Evolutionary conservation across 805 yeast species (phyloP).

Genomic region (Saccharomycopsis capsularis): DNA sequence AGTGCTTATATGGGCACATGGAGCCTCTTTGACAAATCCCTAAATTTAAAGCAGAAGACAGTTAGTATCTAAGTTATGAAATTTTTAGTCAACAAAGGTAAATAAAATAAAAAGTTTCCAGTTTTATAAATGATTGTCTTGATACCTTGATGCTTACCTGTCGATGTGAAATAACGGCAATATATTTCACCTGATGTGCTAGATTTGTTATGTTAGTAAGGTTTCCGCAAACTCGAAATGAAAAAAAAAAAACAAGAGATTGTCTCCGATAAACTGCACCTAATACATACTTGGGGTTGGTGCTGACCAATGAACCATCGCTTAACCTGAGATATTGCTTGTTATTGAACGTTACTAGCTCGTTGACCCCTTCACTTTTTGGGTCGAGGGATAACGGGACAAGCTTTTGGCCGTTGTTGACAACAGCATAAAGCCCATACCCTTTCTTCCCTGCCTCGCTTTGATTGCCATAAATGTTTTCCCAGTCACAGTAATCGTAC

Average conservation of each 20-base stretch:
- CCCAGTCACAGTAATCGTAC: constrained; percentile 41
- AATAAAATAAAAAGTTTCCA: neutral
- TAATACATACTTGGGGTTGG: too few species aligned
- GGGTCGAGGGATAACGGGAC: constrained; percentile 30
- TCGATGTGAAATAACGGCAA: constrained; percentile 17
- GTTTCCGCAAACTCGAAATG: neutral
- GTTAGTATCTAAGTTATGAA: too few species aligned
- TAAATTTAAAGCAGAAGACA: too few species aligned
- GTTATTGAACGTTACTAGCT: neutral
- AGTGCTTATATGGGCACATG: constrained; percentile 49
- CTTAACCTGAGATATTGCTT: neutral
- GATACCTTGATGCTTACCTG: constrained; percentile 14
- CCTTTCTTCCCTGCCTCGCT: constrained; percentile 1
- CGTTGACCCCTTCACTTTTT: constrained; percentile 21
- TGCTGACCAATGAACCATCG: too few species aligned
- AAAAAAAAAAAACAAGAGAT: neutral
- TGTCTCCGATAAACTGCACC: too few species aligned
- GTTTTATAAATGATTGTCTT: neutral
- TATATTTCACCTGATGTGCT: constrained; percentile 10
- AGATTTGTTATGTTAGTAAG: neutral
- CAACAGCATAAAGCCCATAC: constrained; percentile 34
- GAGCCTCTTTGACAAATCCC: constrained; percentile 49
- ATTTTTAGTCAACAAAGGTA: constrained; percentile 26
- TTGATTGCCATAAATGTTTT: constrained; percentile 32
- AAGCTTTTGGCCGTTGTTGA: constrained; percentile 35